A percentile compares a stretch with the other conserved stretches of the same genome.
These are phyloP conservation scores for Thermothelomyces thermophilus DNA, from an alignment of 2,329 filamentous ascomycete genomes.

Conservation along the genomic window DNA sequence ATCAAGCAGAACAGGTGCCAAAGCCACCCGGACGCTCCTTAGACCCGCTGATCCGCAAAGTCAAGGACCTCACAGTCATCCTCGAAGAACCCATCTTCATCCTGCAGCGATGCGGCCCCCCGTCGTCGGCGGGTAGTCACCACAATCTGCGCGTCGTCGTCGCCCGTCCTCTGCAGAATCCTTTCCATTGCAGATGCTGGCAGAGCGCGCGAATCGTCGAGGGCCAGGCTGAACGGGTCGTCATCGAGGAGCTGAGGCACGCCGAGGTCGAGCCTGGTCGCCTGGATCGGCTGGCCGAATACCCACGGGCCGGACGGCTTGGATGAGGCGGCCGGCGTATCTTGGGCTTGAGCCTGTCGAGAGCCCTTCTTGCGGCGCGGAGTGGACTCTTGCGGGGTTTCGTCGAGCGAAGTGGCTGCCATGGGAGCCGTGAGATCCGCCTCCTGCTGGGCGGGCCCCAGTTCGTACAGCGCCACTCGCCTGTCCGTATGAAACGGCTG, in stretches of 20 bases:
- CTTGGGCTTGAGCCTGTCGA: conserved; percentile 7
- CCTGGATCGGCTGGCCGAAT: conserved; percentile 51
- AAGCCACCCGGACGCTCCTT: background rate
- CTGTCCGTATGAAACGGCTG: conserved; percentile 93
- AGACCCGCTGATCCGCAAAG: conserved; percentile 68
- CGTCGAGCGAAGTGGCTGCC: conserved; percentile 37
- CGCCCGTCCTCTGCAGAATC: conserved; percentile 49
- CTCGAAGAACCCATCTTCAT: conserved; percentile 79
- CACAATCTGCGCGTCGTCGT: conserved; percentile 69
- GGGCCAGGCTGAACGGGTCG: conserved; percentile 38
- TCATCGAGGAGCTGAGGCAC: conserved; percentile 43
- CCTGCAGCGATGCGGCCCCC: conserved; percentile 44
- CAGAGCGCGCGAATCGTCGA: conserved; percentile 53
- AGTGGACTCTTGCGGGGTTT: conserved; percentile 24
- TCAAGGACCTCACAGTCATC: conserved; percentile 89
- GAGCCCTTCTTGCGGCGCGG: conserved; percentile 22
- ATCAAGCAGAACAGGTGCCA: background rate
- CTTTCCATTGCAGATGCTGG: conserved; percentile 60
- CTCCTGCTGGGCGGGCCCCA: conserved; percentile 30
- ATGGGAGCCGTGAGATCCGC: conserved; percentile 34
- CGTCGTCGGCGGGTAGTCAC: conserved; percentile 71
- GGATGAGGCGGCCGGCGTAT: conserved; percentile 1
- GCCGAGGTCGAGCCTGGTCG: conserved; percentile 48
- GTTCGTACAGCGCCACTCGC: conserved; percentile 71
- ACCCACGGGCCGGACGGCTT: conserved; percentile 41